Evolutionary conservation across 495 filamentous ascomycete genomes (phyloP).

Genomic region (Penicillium cinerascens): DNA sequence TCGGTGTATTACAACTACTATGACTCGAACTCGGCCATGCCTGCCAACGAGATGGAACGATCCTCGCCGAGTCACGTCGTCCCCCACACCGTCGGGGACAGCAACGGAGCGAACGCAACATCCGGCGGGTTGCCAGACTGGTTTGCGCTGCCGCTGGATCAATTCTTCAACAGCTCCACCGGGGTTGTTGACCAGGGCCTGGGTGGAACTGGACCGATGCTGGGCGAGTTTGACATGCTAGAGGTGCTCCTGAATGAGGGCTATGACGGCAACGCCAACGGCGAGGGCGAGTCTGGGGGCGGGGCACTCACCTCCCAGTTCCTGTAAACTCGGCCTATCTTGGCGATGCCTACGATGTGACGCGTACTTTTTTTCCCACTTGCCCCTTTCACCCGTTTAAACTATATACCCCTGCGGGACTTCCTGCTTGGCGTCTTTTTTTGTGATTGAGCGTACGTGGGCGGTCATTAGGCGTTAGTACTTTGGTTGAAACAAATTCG

Average conservation of each 20-base stretch:
- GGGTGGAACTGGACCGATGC: slow-evolving; percentile 46
- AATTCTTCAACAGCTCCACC: slow-evolving; percentile 51
- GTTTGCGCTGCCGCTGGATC: slow-evolving; percentile 47
- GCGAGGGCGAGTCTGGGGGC: slow-evolving; percentile 21
- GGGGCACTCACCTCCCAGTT: slow-evolving; percentile 22
- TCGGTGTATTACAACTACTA: slow-evolving; percentile 49
- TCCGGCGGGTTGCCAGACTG: slow-evolving; percentile 41
- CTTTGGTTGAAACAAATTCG: slow-evolving; percentile 17
- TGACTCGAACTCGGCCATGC: slow-evolving; percentile 34
- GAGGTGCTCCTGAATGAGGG: slow-evolving; percentile 47
- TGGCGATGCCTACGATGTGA: not conserved
- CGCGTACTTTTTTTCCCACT: slow-evolving; percentile 1
- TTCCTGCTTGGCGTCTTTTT: slow-evolving; percentile 12
- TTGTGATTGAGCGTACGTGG: not conserved
- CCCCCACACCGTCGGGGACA: slow-evolving; percentile 31
- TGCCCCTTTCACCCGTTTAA: slow-evolving; percentile 8
- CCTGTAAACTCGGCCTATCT: slow-evolving; percentile 7
- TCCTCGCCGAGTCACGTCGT: slow-evolving; percentile 24
- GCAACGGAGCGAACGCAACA: slow-evolving; percentile 21
- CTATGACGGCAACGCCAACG: slow-evolving; percentile 34
- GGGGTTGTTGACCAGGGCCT: slow-evolving; percentile 48
- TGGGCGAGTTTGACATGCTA: slow-evolving; percentile 49
- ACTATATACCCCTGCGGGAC: slow-evolving; percentile 25
- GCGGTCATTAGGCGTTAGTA: slow-evolving; percentile 9
- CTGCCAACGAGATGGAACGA: slow-evolving; percentile 29